phyloP scores from a whole-genome alignment of 176 grass and related monocot species.

The Olyra latifolia region DNA sequence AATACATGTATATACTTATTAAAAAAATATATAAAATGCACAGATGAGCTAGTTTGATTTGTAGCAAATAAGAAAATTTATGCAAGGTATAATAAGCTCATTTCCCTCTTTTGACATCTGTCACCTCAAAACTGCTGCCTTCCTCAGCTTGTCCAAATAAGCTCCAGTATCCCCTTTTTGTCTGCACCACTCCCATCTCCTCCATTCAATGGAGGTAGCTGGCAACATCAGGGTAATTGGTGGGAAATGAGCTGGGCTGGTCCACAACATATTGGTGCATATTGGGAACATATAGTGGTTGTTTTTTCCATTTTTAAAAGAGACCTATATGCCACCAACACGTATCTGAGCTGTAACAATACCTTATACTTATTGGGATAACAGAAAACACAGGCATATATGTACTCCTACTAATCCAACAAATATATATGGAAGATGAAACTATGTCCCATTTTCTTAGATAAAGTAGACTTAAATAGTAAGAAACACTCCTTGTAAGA shows the following conservation, averaged over 20 bases:
- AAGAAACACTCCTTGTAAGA: slow-evolving; percentile 11
- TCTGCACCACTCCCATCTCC: neutral
- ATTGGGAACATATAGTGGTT: too few species aligned
- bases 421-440: neutral
- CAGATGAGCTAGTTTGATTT: neutral
- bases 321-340: neutral
- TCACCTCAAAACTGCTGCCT: neutral
- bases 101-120: neutral
- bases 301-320: too few species aligned
- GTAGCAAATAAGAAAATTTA: neutral
- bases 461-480: neutral
- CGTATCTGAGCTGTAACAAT: neutral
- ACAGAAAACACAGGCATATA: slow-evolving; percentile 4
- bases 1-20: too few species aligned
- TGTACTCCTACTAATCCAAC: slow-evolving; percentile 1
- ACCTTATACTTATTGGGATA: neutral
- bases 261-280: too few species aligned
- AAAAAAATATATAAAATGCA: too few species aligned
- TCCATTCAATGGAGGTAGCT: neutral
- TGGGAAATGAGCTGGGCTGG: neutral
- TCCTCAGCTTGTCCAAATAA: neutral
- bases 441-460: neutral
- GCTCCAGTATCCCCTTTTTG: neutral
- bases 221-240: neutral
- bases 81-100: too few species aligned